These are phyloP conservation scores for Ceratobasidium theobromae DNA, from an alignment of 1,284 basidiomycete species.

Conservation along the genomic window DNA sequence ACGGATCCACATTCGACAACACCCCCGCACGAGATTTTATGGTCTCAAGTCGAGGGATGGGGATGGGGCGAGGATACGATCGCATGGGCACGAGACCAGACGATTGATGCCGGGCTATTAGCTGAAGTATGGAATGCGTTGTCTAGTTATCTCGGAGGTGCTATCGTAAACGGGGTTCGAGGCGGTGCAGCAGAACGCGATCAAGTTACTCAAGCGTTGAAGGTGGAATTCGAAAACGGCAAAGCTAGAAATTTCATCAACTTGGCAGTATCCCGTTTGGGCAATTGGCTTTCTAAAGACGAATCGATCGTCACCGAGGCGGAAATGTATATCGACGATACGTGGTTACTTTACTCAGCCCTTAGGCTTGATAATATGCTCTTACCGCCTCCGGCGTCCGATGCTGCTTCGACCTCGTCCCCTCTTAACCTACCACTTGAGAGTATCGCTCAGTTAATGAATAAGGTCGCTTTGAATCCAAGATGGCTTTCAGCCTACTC, in stretches of 20 bases:
- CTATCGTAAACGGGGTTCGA: constrained; percentile 65
- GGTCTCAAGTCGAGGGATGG: constrained; percentile 81
- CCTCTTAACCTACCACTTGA: constrained; percentile 41
- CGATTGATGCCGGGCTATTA: constrained; percentile 45
- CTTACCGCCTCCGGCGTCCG: background rate
- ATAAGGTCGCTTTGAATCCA: background rate
- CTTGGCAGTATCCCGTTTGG: background rate
- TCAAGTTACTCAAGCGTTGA: constrained; percentile 31
- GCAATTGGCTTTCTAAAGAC: background rate
- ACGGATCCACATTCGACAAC: constrained; percentile 86
- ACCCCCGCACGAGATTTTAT: constrained; percentile 83
- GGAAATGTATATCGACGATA: background rate
- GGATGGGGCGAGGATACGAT: constrained; percentile 69
- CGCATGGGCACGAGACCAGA: constrained; percentile 36
- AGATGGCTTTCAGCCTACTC: constrained; percentile 13
- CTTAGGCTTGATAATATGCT: constrained; percentile 60
- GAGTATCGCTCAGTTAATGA: constrained; percentile 38
- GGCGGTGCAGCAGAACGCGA: constrained; percentile 65
- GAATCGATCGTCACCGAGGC: background rate
- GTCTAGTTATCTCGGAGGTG: constrained; percentile 73
- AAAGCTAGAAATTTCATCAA: background rate
- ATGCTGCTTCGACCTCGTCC: background rate
- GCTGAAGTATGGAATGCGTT: constrained; percentile 56
- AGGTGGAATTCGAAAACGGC: background rate
- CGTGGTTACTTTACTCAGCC: constrained; percentile 49